phyloP scores from a whole-genome alignment of 2,329 filamentous ascomycete species.

The Pyricularia pennisetigena region DNA sequence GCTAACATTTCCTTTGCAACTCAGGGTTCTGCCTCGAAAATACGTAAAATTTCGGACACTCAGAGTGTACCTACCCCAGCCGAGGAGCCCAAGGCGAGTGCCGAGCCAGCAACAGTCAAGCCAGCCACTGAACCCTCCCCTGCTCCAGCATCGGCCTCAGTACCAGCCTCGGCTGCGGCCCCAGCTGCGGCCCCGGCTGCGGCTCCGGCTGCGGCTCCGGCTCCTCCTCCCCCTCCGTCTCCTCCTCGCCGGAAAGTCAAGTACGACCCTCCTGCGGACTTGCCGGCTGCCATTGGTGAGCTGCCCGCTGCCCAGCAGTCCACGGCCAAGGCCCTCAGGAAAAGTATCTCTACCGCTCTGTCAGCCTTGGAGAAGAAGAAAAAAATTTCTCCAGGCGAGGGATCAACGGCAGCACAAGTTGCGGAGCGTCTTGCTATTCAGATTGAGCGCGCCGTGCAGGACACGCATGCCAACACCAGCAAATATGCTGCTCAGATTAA shows the following conservation, averaged over 20 bases:
- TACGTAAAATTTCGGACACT: constrained; percentile 45
- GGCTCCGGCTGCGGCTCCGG: neutral
- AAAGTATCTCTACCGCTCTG: constrained; percentile 58
- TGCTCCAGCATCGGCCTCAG: no score
- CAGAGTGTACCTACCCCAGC: constrained; percentile 24
- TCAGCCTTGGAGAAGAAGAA: constrained; percentile 56
- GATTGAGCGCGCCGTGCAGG: constrained; percentile 64
- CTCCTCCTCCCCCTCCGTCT: constrained; percentile 8
- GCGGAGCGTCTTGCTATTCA: constrained; percentile 65
- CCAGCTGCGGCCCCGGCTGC: neutral
- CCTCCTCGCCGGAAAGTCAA: constrained; percentile 13
- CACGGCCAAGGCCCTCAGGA: constrained; percentile 60
- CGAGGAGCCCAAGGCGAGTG: neutral
- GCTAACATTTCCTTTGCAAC: neutral
- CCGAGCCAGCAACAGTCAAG: neutral
- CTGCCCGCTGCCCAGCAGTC: constrained; percentile 56
- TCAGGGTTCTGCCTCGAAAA: constrained; percentile 32
- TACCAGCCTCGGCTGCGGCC: neutral
- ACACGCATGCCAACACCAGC: constrained; percentile 40
- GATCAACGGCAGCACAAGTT: constrained; percentile 51
- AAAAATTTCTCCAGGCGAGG: constrained; percentile 52
- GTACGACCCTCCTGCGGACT: constrained; percentile 41
- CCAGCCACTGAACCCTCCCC: neutral
- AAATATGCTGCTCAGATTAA: constrained; percentile 57
- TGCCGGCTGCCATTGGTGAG: constrained; percentile 39